Percentiles rank a stretch among this genome's conserved stretches.
Evolutionary conservation across 2,329 filamentous ascomycete species (phyloP).

Genomic region (Niveomyces coronatus): DNA sequence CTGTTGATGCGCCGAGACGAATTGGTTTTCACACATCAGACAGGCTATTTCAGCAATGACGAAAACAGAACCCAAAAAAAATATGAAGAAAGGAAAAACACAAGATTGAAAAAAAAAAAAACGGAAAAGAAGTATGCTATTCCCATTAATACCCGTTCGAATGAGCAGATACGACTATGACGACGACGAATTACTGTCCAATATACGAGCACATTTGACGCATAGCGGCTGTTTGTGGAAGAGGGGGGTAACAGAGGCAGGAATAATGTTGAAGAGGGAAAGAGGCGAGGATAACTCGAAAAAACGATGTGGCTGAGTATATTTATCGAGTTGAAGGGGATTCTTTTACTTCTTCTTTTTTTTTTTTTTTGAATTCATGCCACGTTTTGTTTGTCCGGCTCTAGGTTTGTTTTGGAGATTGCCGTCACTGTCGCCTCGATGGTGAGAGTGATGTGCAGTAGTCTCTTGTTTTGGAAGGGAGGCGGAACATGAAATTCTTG

Average conservation of each 20-base stretch:
- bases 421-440: too few species aligned
- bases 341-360: too few species aligned
- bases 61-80: slow-evolving; percentile 3
- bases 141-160: slow-evolving; percentile 31
- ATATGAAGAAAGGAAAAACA: slow-evolving; percentile 6
- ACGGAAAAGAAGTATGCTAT: slow-evolving; percentile 17
- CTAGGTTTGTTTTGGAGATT: too few species aligned
- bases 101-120: slow-evolving; percentile 8
- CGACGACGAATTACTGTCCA: slow-evolving; percentile 16
- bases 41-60: slow-evolving; percentile 8
- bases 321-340: too few species aligned
- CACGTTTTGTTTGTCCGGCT: too few species aligned
- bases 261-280: slow-evolving; percentile 8
- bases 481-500: too few species aligned
- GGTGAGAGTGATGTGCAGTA: too few species aligned
- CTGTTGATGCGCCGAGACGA: background rate
- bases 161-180: slow-evolving; percentile 24
- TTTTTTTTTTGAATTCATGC: too few species aligned
- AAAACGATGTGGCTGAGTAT: too few species aligned
- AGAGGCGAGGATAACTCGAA: too few species aligned
- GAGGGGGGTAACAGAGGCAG: slow-evolving; percentile 14
- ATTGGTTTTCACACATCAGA: background rate
- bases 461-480: too few species aligned
- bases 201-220: slow-evolving; percentile 6
- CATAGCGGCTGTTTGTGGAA: slow-evolving; percentile 12